These are phyloP conservation scores for Penicillium brevicompactum DNA, from an alignment of 2,329 filamentous ascomycete species.

Conservation along the genomic window DNA sequence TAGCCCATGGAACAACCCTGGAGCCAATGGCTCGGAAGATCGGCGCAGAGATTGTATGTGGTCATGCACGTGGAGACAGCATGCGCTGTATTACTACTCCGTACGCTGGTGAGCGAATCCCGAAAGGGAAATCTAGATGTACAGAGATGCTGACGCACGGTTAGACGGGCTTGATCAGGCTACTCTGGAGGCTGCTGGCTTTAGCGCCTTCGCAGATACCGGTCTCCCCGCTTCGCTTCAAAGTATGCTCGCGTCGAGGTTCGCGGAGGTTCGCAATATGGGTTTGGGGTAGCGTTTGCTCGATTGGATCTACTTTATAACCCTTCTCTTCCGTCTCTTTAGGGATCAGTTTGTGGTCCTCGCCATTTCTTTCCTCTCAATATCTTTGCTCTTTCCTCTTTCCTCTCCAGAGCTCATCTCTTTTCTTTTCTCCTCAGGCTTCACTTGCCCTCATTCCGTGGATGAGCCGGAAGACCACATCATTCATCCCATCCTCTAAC, in stretches of 20 bases:
- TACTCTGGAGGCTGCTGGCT: neutral
- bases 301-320: neutral
- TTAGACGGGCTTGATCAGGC: neutral
- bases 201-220: neutral
- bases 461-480: too few species aligned
- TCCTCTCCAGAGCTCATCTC: too few species aligned
- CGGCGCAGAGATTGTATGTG: neutral
- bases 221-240: neutral
- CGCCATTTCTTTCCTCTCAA: neutral
- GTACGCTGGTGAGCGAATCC: neutral
- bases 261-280: neutral
- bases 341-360: too few species aligned
- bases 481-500: too few species aligned
- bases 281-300: neutral
- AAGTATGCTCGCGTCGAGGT: neutral
- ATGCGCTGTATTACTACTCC: neutral
- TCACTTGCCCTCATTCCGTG: too few species aligned
- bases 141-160: neutral
- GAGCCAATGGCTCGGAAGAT: neutral
- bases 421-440: too few species aligned
- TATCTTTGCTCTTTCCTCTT: too few species aligned
- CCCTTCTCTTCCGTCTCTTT: neutral
- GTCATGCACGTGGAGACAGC: too few species aligned
- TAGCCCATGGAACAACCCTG: neutral
- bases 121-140: neutral